Conservation (phyloP, 441 rosid genomes). For the Adansonia gregorii region DNA sequence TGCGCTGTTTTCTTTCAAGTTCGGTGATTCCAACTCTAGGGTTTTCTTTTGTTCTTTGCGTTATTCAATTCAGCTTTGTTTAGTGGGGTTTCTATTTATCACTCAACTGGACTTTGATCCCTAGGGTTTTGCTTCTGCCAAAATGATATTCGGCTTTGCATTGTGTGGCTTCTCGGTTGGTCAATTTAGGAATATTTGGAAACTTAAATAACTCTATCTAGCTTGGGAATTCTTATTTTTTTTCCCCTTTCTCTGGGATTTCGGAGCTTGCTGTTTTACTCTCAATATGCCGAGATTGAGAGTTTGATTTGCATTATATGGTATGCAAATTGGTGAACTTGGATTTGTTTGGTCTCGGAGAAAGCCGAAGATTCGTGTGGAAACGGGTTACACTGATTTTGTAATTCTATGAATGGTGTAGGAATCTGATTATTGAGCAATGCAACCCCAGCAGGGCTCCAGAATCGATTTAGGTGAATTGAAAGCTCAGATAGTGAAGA, state of each 20-base stretch:
- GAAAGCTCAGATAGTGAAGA: conserved; percentile 69
- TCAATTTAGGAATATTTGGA: conserved; percentile 50
- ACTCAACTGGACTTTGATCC: conserved; percentile 46
- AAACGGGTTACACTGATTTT: conserved; percentile 23
- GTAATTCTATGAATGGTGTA: conserved; percentile 49
- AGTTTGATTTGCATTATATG: conserved; percentile 46
- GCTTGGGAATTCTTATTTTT: conserved; percentile 18
- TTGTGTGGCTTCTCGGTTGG: conserved; percentile 50
- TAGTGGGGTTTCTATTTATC: conserved; percentile 41
- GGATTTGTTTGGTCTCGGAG: conserved; percentile 38
- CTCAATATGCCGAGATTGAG: conserved; percentile 34
- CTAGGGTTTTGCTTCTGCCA: conserved; percentile 61
- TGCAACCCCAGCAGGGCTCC: conserved; percentile 75
- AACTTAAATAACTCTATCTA: conserved; percentile 42
- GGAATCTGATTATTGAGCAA: conserved; percentile 54
- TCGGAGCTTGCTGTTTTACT: conserved; percentile 26
- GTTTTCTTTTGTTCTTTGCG: conserved; percentile 46
- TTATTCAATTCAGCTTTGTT: conserved; percentile 35
- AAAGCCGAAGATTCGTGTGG: conserved; percentile 35
- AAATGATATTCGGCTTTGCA: conserved; percentile 68
- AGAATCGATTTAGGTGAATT: conserved; percentile 82
- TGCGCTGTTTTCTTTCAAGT: conserved; percentile 30
- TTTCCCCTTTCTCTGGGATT: conserved; percentile 24
- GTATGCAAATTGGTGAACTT: conserved; percentile 42
- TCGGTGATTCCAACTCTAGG: conserved; percentile 44